phyloP scores from a whole-genome alignment of 2,329 filamentous ascomycete genomes.

The Alternaria consortialis region DNA sequence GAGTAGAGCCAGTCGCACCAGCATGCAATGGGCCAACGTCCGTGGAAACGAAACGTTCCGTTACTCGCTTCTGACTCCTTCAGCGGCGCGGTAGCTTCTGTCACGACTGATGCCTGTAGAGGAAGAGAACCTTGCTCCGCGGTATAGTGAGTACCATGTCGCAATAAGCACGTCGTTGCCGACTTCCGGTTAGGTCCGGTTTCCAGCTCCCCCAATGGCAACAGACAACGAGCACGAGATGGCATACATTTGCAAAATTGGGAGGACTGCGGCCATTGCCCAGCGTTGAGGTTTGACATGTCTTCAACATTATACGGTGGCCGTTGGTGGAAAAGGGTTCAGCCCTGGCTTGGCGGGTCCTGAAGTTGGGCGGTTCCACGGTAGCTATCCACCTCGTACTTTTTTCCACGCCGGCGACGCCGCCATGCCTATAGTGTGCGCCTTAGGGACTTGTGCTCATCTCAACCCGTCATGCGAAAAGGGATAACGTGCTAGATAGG shows the following conservation, averaged over 20 bases:
- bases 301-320: neutral
- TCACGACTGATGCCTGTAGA: conserved; percentile 3
- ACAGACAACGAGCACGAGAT: neutral
- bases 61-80: conserved; percentile 20
- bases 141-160: neutral
- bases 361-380: conserved; percentile 11
- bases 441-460: conserved; percentile 15
- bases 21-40: conserved; percentile 28
- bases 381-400: conserved; percentile 17
- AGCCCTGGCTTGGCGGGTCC: conserved; percentile 12
- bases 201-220: conserved; percentile 3
- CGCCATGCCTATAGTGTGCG: conserved; percentile 4
- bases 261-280: neutral
- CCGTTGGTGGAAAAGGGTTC: neutral
- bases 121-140: conserved; percentile 2
- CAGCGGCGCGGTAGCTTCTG: conserved; percentile 5
- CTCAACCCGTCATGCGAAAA: conserved; percentile 18
- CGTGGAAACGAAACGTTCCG: conserved; percentile 31
- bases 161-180: neutral
- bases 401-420: conserved; percentile 20
- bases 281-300: conserved; percentile 16
- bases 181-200: neutral
- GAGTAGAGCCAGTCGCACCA: conserved; percentile 32
- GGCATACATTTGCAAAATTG: neutral
- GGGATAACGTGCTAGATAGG: conserved; percentile 14